These are phyloP conservation scores for Fraxinus greggii DNA, from an alignment of 305 asterid species.

Conservation along the genomic window DNA sequence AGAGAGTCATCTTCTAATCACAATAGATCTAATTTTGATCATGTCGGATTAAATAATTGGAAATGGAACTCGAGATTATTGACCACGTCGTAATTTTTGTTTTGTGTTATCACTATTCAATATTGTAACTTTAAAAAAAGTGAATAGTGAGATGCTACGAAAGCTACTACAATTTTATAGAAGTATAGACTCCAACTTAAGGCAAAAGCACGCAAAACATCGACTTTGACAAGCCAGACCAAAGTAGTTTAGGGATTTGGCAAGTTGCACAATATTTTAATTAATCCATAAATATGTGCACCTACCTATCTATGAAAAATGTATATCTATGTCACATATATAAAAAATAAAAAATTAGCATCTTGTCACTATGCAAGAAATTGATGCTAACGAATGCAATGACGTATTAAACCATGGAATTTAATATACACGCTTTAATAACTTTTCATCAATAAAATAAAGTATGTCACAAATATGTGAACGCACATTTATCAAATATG, in stretches of 20 bases:
- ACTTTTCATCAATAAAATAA: neutral
- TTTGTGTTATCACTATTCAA: neutral
- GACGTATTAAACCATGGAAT: constrained; percentile 6
- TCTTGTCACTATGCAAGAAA: neutral
- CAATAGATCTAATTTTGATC: neutral
- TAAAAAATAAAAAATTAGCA: neutral
- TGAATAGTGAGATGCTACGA: neutral
- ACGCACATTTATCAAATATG: neutral
- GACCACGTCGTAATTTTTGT: too few relatives aligned
- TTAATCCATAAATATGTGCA: constrained; percentile 14
- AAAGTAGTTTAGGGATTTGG: neutral
- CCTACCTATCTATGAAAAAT: constrained; percentile 11
- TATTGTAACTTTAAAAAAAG: neutral
- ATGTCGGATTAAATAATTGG: neutral
- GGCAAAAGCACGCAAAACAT: constrained; percentile 14
- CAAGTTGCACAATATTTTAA: constrained; percentile 19
- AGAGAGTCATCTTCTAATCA: neutral
- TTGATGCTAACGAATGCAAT: constrained; percentile 26
- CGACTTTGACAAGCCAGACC: constrained; percentile 18
- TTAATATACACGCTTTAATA: neutral
- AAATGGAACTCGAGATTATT: neutral
- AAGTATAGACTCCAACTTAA: constrained; percentile 26
- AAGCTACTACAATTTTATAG: neutral
- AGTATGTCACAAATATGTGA: neutral
- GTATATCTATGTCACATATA: neutral